These are phyloP conservation scores for Cutaneotrichosporon sp. DNA, from an alignment of 1,284 basidiomycete genomes.

Conservation along the genomic window DNA sequence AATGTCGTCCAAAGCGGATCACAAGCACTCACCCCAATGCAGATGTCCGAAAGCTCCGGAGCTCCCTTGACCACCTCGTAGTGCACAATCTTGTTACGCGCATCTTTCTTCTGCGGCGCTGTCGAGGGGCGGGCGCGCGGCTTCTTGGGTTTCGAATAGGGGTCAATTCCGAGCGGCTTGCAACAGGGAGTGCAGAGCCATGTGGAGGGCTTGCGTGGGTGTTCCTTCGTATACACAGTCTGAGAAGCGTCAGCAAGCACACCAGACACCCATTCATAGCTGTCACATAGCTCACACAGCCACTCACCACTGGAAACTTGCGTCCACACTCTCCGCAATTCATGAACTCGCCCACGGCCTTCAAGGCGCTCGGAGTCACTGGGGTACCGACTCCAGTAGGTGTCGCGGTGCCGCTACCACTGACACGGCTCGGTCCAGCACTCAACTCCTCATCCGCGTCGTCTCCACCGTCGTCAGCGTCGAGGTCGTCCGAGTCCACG, in stretches of 20 bases:
- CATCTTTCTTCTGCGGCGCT: slow-evolving; percentile 43
- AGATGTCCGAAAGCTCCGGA: slow-evolving; percentile 66
- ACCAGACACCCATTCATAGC: not conserved
- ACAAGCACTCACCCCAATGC: slow-evolving; percentile 67
- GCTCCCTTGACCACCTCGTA: slow-evolving; percentile 65
- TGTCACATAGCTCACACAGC: not conserved
- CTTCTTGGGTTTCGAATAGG: slow-evolving; percentile 65
- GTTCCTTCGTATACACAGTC: slow-evolving; percentile 73
- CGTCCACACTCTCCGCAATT: slow-evolving; percentile 75
- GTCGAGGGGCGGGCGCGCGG: slow-evolving; percentile 53
- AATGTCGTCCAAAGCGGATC: too few species aligned
- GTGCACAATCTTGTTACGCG: slow-evolving; percentile 53
- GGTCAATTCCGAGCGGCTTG: slow-evolving; percentile 67
- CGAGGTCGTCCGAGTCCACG: slow-evolving; percentile 64
- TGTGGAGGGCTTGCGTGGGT: slow-evolving; percentile 59
- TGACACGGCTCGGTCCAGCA: not conserved
- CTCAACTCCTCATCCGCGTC: not conserved
- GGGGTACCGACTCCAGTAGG: slow-evolving; percentile 5
- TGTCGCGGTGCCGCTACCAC: too few species aligned
- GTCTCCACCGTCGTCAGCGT: slow-evolving; percentile 37
- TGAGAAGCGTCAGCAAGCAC: slow-evolving; percentile 43
- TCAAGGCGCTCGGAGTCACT: slow-evolving; percentile 51
- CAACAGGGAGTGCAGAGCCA: slow-evolving; percentile 76
- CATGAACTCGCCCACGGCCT: slow-evolving; percentile 72
- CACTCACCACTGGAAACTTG: slow-evolving; percentile 80